A percentile compares a stretch with the other conserved stretches of the same genome.
These are phyloP conservation scores for Pleurotus pulmonarius DNA, from an alignment of 768 basidiomycete genomes.

Conservation along the genomic window DNA sequence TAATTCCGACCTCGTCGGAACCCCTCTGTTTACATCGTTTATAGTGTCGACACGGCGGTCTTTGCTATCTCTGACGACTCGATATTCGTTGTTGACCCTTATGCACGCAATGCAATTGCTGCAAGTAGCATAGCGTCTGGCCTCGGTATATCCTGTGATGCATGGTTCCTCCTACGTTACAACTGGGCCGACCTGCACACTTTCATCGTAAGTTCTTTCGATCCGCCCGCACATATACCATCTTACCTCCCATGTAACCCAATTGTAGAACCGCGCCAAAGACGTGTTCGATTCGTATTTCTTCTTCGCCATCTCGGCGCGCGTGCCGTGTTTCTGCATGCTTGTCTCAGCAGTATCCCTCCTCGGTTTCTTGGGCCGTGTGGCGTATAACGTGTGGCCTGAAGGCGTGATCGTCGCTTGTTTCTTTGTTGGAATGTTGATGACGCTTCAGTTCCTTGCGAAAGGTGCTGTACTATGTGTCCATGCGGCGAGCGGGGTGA, in stretches of 20 bases:
- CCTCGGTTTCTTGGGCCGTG: slow-evolving; percentile 54
- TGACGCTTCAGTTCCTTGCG: slow-evolving; percentile 66
- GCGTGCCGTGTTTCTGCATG: slow-evolving; percentile 61
- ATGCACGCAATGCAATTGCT: slow-evolving; percentile 51
- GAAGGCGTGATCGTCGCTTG: slow-evolving; percentile 56
- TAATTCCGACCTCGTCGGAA: not conserved
- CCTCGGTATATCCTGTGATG: slow-evolving; percentile 58
- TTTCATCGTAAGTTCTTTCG: slow-evolving; percentile 44
- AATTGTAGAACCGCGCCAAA: slow-evolving; percentile 37
- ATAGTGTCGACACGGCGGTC: slow-evolving; percentile 50
- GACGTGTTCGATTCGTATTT: slow-evolving; percentile 61
- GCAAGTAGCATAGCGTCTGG: slow-evolving; percentile 58
- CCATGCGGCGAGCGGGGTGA: not conserved
- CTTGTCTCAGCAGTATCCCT: slow-evolving; percentile 53
- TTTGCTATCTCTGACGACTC: slow-evolving; percentile 58
- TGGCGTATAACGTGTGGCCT: slow-evolving; percentile 66
- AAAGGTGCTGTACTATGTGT: slow-evolving; percentile 32
- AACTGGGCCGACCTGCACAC: slow-evolving; percentile 45
- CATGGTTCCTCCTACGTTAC: slow-evolving; percentile 67
- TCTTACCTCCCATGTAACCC: not conserved
- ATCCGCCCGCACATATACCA: not conserved
- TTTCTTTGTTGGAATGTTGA: slow-evolving; percentile 51
- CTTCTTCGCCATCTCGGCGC: slow-evolving; percentile 66
- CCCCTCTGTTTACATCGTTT: not conserved
- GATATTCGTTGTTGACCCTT: slow-evolving; percentile 42